A percentile compares a stretch with the other conserved stretches of the same genome.
These are phyloP conservation scores for Trypanosoma melophagium DNA, from an alignment of 208 protist species.

Conservation along the genomic window DNA sequence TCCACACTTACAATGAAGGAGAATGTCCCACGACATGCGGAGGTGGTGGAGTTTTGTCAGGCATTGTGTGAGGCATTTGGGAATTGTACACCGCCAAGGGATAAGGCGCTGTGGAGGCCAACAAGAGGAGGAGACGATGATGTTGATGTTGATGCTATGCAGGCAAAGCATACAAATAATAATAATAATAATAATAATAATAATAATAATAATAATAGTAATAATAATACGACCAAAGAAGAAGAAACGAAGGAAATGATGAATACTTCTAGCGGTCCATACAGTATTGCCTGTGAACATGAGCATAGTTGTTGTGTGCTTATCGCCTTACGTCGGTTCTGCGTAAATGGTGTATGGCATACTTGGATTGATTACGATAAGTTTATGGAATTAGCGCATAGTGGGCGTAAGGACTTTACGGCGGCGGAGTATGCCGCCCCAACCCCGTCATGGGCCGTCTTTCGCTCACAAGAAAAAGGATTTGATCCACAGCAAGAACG, in stretches of 20 bases:
- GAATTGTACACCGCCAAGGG: slow-evolving; percentile 7
- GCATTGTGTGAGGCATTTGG: slow-evolving; percentile 59
- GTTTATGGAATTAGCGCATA: slow-evolving; percentile 66
- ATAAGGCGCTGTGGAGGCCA: slow-evolving; percentile 19
- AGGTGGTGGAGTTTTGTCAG: slow-evolving; percentile 91
- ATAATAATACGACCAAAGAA: slow-evolving; percentile 5
- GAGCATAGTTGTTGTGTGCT: slow-evolving; percentile 93
- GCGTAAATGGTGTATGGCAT: slow-evolving; percentile 73
- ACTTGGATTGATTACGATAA: slow-evolving; percentile 92
- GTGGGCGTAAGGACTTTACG: slow-evolving; percentile 56
- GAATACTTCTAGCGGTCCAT: slow-evolving; percentile 51
- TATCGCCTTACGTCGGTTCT: slow-evolving; percentile 87
- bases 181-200: slow-evolving; percentile 10
- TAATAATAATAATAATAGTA: not conserved
- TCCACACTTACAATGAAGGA: slow-evolving; percentile 90
- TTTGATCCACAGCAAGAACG: slow-evolving; percentile 88
- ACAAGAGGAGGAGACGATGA: not conserved
- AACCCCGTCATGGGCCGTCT: slow-evolving; percentile 85
- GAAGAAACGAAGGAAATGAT: slow-evolving; percentile 20
- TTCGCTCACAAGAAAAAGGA: slow-evolving; percentile 72
- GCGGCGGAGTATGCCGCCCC: slow-evolving; percentile 75
- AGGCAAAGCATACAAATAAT: not conserved
- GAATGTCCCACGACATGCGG: slow-evolving; percentile 94
- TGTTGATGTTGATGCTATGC: not conserved
- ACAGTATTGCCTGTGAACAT: slow-evolving; percentile 90